phyloP scores from a whole-genome alignment of 768 basidiomycete species.

The Thelephora ganbajun region DNA sequence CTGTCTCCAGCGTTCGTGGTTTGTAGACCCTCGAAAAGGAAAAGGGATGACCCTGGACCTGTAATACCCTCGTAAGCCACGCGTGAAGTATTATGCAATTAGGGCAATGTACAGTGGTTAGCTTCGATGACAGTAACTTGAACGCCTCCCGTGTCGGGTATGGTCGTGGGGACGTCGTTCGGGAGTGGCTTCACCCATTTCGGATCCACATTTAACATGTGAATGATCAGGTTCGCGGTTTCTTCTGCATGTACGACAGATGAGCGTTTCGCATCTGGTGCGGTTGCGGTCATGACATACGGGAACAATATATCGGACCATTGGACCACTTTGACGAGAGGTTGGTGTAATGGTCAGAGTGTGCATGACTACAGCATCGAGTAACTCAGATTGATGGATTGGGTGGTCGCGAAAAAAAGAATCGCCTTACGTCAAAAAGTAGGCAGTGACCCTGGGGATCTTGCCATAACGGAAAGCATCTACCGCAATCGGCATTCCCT shows the following conservation, averaged over 20 bases:
- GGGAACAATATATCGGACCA: constrained; percentile 93
- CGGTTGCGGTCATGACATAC: constrained; percentile 13
- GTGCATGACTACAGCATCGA: constrained; percentile 58
- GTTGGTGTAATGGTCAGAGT: constrained; percentile 95
- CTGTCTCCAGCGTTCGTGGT: constrained; percentile 84
- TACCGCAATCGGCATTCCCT: constrained; percentile 96
- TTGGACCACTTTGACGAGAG: constrained; percentile 77
- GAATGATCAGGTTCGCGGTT: constrained; percentile 83
- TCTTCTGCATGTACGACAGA: constrained; percentile 31
- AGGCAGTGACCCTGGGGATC: constrained; percentile 81
- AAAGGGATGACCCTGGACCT: constrained; percentile 84
- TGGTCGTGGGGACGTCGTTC: constrained; percentile 55
- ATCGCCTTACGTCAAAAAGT: constrained; percentile 67
- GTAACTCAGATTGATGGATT: neutral
- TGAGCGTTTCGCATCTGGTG: neutral
- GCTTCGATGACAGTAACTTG: constrained; percentile 91
- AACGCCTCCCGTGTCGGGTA: constrained; percentile 79
- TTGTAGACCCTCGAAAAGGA: constrained; percentile 87
- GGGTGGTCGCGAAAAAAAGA: constrained; percentile 1
- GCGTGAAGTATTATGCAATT: neutral
- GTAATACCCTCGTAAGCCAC: neutral
- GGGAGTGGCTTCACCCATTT: constrained; percentile 86
- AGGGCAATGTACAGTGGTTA: constrained; percentile 63
- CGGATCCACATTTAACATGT: constrained; percentile 80
- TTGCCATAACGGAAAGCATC: constrained; percentile 93